phyloP scores from a whole-genome alignment of 345 rosid genomes.

The Boechera divaricarpa region DNA sequence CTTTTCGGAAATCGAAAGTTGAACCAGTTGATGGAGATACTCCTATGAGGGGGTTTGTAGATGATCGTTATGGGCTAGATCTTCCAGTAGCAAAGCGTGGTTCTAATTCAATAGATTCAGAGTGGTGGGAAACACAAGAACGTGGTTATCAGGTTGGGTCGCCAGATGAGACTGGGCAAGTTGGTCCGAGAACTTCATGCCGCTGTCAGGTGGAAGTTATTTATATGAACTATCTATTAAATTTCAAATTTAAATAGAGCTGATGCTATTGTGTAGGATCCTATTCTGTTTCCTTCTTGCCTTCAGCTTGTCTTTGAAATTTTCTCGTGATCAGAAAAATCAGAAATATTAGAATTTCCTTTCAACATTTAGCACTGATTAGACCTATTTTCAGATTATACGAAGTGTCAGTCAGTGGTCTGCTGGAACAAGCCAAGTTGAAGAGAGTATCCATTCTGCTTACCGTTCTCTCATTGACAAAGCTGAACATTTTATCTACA shows the following conservation, averaged over 20 bases:
- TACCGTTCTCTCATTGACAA: slow-evolving; percentile 94
- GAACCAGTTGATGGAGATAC: slow-evolving; percentile 60
- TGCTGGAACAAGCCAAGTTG: slow-evolving; percentile 96
- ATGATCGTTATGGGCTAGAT: slow-evolving; percentile 59
- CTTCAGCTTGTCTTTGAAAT: slow-evolving; percentile 13
- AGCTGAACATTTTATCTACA: slow-evolving; percentile 91
- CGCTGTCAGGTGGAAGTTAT: slow-evolving; percentile 78
- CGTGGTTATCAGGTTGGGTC: slow-evolving; percentile 67
- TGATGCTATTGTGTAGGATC: slow-evolving; percentile 19
- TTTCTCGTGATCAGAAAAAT: slow-evolving; percentile 8
- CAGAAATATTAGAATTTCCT: not conserved
- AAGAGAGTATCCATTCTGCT: slow-evolving; percentile 95
- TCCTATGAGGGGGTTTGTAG: slow-evolving; percentile 92
- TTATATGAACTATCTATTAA: slow-evolving; percentile 7
- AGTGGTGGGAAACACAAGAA: slow-evolving; percentile 97
- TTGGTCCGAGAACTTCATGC: slow-evolving; percentile 90
- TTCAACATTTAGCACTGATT: slow-evolving; percentile 35
- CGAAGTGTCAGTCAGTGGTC: slow-evolving; percentile 99
- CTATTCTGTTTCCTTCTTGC: slow-evolving; percentile 32
- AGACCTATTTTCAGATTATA: slow-evolving; percentile 65
- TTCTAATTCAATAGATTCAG: slow-evolving; percentile 54
- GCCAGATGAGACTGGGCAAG: slow-evolving; percentile 75
- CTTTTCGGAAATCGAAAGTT: slow-evolving; percentile 63
- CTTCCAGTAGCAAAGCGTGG: slow-evolving; percentile 48
- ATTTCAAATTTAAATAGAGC: not conserved